Base-by-base conservation (phyloP, 805 yeast species). In the Schizosaccharomyces japonicus region DNA sequence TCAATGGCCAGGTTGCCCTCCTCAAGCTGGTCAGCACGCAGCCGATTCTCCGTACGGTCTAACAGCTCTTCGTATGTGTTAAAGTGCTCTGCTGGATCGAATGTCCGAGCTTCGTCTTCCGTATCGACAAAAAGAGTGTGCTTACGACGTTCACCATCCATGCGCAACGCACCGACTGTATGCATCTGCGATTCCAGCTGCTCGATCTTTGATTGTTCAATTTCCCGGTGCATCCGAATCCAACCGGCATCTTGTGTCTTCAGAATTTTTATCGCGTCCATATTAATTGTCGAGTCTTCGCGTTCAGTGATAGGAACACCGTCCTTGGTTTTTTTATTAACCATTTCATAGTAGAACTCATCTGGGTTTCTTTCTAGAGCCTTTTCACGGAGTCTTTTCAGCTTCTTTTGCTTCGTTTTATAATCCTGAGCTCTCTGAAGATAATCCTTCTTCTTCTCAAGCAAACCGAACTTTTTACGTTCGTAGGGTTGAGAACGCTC, bases 331-430 rank as follows among this genome's bases (percentile, higher is more conserved):
- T 68, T 70, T 51, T 68, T 66, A 11, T 70, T 67, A 29, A 77
- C 72, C 98, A 90, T 90, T 19, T 83, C 90, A 72, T 83, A 94
- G 62, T 87, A 84, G 65, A 80, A 90, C 62, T 90, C 98, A 69
- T 90, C 98, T 13, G 92, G 93, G 59, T 90, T 90, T 55, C 83
- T 71, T 42, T 69, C 68, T 32, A 69, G 65, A 1, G 80, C 92
- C 58, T 83, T 87, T 39, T 68, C 67, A 53, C 80, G 74, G 50
- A 90, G 69, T 1, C 78, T 68, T 63, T 80, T 80, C 47, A 90
- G 53, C 5, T 72, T 67, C 26, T 68, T 69, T 54, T 76, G 72
- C 54, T 75, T 75, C 52, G 63, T 61, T 55, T 76, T 80, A 54
- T 60, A 75, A 54, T 76, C 78, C 49, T 64, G 66, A 0, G 94